Percentiles rank a stretch among this genome's conserved stretches.
Evolutionary conservation across 2,329 filamentous ascomycete genomes (phyloP).

Genomic region (Exophiala aquamarina): DNA sequence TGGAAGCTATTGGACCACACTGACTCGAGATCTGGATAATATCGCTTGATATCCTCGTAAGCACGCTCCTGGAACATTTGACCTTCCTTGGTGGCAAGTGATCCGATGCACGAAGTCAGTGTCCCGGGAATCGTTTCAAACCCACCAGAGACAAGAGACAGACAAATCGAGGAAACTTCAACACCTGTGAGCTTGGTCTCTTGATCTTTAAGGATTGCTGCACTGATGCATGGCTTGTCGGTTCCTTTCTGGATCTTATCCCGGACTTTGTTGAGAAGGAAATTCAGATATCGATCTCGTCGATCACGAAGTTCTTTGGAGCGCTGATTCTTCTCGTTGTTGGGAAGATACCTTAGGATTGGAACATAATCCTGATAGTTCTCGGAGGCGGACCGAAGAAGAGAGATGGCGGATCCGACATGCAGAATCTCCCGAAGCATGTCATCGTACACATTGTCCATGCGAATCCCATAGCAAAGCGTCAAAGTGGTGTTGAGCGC

Average conservation of each 20-base stretch:
- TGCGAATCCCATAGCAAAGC: slow-evolving; percentile 72
- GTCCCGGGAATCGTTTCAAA: slow-evolving; percentile 76
- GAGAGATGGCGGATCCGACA: slow-evolving; percentile 71
- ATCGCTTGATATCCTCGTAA: slow-evolving; percentile 64
- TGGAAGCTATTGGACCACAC: slow-evolving; percentile 66
- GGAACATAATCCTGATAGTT: slow-evolving; percentile 81
- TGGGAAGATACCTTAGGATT: slow-evolving; percentile 60
- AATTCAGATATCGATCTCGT: slow-evolving; percentile 62
- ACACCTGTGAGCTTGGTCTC: slow-evolving; percentile 65
- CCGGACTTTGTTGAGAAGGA: slow-evolving; percentile 56
- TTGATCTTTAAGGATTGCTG: slow-evolving; percentile 65
- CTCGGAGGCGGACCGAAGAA: slow-evolving; percentile 73
- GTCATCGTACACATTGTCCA: slow-evolving; percentile 64
- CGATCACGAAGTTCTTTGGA: slow-evolving; percentile 63
- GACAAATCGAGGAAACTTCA: slow-evolving; percentile 71
- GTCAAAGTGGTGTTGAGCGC: slow-evolving; percentile 72
- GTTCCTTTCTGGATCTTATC: slow-evolving; percentile 58
- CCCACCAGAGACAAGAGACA: slow-evolving; percentile 74
- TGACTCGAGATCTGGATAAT: slow-evolving; percentile 62
- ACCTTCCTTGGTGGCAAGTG: slow-evolving; percentile 62
- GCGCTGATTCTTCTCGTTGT: slow-evolving; percentile 50
- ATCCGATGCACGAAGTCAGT: slow-evolving; percentile 70
- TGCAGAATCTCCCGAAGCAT: slow-evolving; percentile 71
- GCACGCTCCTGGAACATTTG: slow-evolving; percentile 67
- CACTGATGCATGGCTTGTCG: slow-evolving; percentile 64